Base-by-base conservation (phyloP, 345 rosid species). In the Eucalyptus caleyi region DNA sequence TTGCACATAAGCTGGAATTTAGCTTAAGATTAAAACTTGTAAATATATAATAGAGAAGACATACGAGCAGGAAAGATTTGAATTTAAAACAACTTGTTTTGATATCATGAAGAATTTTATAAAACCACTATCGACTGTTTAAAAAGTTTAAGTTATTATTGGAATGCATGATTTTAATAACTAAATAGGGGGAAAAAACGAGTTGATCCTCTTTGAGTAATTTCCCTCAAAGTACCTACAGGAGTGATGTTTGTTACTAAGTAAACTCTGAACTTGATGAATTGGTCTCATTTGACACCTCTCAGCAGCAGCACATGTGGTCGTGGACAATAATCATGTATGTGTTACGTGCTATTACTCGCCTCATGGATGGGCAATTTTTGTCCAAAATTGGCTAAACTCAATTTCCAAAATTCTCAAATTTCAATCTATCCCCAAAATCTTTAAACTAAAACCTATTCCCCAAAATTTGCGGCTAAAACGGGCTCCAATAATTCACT, bases 1-100 rank as follows among this genome's bases (percentile, higher is more conserved):
- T 60, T 27, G 69, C 69, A 27, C 69, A 1, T 60, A 60, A 30
- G 69, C 32, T 30, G 2, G 69, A 62, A 4, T 30, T 62, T 62
- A 14, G 2, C 69, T 30, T 62, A 62, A 62, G 69, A 62, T 62
- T 27, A 62, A 62, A 30, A 27, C 32, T 6, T 62, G 34, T 3
- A 14, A 62, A 6, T 62, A 62, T 62, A 62, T 27, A 62, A 62
- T 7, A 60, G 1, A 1, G 32, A 60, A 60, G 69, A 13, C 69
- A 62, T 13, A 30, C 0, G 1, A 12, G 4, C 2, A 0, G 69
- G 34, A 27, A 60, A 27, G n/a, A 62, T 62, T 62, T 60, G 1
- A 60, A 60, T 13, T 27, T 13, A 60, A 30, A 1, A 62, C 18
- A 62, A 62, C 18, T 1, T 13, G 2, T 6, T 30, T 0, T 13